These are phyloP conservation scores for Fonsecaea erecta DNA, from an alignment of 2,329 filamentous ascomycete genomes.

Conservation along the genomic window DNA sequence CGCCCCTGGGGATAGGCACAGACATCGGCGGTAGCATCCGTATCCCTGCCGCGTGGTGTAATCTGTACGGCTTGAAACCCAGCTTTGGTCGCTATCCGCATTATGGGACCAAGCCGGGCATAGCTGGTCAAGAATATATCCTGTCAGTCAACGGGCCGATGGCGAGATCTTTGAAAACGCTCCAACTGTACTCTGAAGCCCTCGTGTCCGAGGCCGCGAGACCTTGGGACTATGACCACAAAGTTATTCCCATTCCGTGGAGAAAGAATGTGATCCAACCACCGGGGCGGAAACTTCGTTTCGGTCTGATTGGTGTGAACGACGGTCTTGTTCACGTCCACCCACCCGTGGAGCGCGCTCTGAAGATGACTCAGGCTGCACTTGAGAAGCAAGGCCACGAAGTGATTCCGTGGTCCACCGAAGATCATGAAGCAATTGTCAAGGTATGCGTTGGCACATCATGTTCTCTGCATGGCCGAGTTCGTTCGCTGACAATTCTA, in stretches of 20 bases:
- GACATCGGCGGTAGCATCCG: constrained; percentile 51
- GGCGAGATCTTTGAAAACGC: constrained; percentile 42
- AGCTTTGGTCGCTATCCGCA: constrained; percentile 47
- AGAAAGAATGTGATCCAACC: constrained; percentile 42
- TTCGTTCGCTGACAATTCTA: constrained; percentile 13
- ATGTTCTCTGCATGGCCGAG: neutral
- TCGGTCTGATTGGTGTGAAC: constrained; percentile 46
- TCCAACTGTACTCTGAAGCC: constrained; percentile 45
- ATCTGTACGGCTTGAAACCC: constrained; percentile 48
- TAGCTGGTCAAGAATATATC: constrained; percentile 48
- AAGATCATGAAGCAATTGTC: constrained; percentile 42
- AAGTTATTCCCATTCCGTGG: constrained; percentile 48
- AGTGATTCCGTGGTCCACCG: constrained; percentile 42
- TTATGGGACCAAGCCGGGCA: constrained; percentile 44
- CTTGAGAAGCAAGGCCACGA: constrained; percentile 46
- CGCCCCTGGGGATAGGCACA: constrained; percentile 43
- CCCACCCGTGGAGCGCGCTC: constrained; percentile 46
- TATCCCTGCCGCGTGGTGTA: constrained; percentile 46
- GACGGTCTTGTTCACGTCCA: constrained; percentile 46
- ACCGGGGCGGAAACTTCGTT: constrained; percentile 44
- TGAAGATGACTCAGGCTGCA: constrained; percentile 42
- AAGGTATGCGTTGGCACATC: constrained; percentile 21
- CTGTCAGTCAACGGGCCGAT: constrained; percentile 48
- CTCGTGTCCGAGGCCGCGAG: constrained; percentile 42
- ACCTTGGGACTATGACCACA: constrained; percentile 48